These are phyloP conservation scores for Mucor racemosus DNA, from an alignment of 371 early-diverging fungal species.

Conservation along the genomic window DNA sequence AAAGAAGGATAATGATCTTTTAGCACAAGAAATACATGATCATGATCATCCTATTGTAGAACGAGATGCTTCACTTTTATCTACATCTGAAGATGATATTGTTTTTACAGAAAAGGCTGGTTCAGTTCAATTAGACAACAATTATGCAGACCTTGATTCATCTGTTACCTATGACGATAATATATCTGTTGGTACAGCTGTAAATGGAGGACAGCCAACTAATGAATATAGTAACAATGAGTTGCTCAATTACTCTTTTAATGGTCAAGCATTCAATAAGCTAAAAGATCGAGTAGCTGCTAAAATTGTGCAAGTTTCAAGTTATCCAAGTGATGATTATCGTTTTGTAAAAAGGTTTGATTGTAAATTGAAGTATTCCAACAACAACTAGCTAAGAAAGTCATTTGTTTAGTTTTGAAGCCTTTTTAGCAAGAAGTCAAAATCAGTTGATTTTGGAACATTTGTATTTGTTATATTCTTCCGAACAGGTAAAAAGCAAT, in stretches of 20 bases:
- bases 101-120: constrained; percentile 19
- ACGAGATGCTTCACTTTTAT: constrained; percentile 1
- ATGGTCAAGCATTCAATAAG: constrained; percentile 19
- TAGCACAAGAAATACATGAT: constrained; percentile 33
- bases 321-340: constrained; percentile 28
- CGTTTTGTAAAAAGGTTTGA: constrained; percentile 36
- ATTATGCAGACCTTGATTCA: background rate
- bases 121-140: background rate
- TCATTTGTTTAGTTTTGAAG: constrained; percentile 22
- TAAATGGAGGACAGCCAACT: constrained; percentile 5
- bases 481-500: constrained; percentile 13
- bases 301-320: constrained; percentile 15
- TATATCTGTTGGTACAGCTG: constrained; percentile 32
- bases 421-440: constrained; percentile 30
- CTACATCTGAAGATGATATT: constrained; percentile 15
- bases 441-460: constrained; percentile 28
- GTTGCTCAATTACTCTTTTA: background rate
- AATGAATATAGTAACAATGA: background rate
- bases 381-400: background rate
- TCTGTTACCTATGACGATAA: constrained; percentile 28
- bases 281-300: constrained; percentile 22
- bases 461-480: constrained; percentile 30
- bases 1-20: constrained; percentile 27
- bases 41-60: background rate
- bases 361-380: background rate